Base-by-base conservation (phyloP, 1,284 basidiomycete genomes). In the Ustilago bromivora region DNA sequence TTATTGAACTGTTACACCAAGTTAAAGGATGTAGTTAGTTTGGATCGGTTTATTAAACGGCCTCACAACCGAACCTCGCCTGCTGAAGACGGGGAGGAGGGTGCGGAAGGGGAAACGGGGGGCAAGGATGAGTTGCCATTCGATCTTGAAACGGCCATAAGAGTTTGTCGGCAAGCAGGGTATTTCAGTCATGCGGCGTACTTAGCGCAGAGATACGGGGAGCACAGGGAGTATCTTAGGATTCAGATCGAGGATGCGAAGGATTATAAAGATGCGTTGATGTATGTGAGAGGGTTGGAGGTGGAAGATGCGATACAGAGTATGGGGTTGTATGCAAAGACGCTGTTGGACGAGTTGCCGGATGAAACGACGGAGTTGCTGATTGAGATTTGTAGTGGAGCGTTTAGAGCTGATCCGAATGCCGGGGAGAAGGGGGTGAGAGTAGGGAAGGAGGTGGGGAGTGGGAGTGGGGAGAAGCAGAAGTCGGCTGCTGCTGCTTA, bases 151-250 rank as follows among this genome's bases (percentile, higher is more conserved):
- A 98, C 96, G 0, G 97, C 95, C 0, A 98, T 99, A 71, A 90
- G 94, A 0, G 96, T 99, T 11, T 98, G 96, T 85, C 90, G 96
- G 23, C 96, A 98, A 86, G 96, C 95, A 0, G 94, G 95, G 0
- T 99, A 97, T 87, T 97, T 93, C 82, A 92, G 94, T 58, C 96
- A 99, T 84, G 97, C 97, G 0, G 91, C 92, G 0, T 99, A 97
- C 86, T 90, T 99, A 4, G 96, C 96, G 6, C 92, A 92, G 87
- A 93, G 94, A 83, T 98, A 96, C 87, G 91, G 91, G 46, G 88
- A 93, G 35, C 94, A 98, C 81, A 94, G 96, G 80, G 96, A 98
- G 78, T 98, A 96, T 85, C 86, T 99, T 47, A 89, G 94, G 59
- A 97, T 98, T 59, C 93, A 96, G 87, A 93, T 99, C 57, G 96